A percentile compares a stretch with the other conserved stretches of the same genome.
Conservation (phyloP, 768 basidiomycete species). For the Termitomyces titanicus region DNA sequence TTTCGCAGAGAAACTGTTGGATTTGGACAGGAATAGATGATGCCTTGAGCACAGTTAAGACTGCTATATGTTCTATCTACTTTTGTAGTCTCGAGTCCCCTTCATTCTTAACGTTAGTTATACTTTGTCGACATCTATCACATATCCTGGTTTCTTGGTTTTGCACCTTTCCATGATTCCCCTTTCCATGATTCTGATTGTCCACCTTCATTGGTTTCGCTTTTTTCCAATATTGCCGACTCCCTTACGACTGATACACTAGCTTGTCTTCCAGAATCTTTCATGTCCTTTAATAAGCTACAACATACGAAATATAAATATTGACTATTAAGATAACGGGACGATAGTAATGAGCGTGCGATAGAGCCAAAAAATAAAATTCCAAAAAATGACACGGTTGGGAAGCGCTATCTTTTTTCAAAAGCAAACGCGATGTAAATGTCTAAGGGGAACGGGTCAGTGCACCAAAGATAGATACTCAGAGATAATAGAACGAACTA, state of each 20-base stretch:
- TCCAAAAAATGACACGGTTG: not conserved
- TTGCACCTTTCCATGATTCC: not conserved
- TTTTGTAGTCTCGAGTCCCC: not conserved
- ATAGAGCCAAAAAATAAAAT: not conserved
- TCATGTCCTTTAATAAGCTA: constrained; percentile 11
- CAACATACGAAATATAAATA: constrained; percentile 11
- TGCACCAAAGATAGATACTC: not conserved
- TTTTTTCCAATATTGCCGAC: not conserved
- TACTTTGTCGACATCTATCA: not conserved
- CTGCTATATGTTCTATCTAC: constrained; percentile 6
- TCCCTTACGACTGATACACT: not conserved
- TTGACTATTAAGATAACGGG: constrained; percentile 8
- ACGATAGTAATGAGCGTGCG: constrained; percentile 1
- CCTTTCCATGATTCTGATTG: not conserved
- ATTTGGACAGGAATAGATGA: constrained; percentile 84
- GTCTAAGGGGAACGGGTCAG: constrained; percentile 44
- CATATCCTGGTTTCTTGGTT: not conserved
- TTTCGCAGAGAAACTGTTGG: constrained; percentile 80
- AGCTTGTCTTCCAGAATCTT: not conserved
- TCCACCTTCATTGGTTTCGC: not conserved
- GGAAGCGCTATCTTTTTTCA: constrained; percentile 50
- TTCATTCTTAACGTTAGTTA: not conserved
- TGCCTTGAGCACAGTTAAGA: not conserved
- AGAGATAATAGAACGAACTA: constrained; percentile 56
- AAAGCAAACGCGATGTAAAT: constrained; percentile 94